A percentile compares a stretch with the other conserved stretches of the same genome.
These are phyloP conservation scores for Crepidotus sp. DNA, from an alignment of 1,284 basidiomycete genomes.

Conservation along the genomic window DNA sequence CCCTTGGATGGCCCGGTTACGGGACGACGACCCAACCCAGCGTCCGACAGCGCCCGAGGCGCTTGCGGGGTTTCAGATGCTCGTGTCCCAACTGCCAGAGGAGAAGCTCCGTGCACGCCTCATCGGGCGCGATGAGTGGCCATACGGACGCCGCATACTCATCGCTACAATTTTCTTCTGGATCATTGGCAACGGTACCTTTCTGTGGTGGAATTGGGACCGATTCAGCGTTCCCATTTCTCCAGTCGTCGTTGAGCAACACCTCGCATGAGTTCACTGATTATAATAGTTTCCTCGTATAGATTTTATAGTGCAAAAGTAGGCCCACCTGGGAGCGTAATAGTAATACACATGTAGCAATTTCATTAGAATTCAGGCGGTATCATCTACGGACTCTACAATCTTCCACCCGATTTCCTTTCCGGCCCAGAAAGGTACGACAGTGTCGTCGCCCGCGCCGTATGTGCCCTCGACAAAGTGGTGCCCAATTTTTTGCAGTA, in stretches of 20 bases:
- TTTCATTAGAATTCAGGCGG: not conserved
- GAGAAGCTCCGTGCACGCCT: slow-evolving; percentile 13
- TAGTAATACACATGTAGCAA: not conserved
- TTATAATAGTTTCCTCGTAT: not conserved
- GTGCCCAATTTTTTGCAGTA: slow-evolving; percentile 25
- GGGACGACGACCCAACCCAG: slow-evolving; percentile 15
- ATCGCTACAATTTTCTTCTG: slow-evolving; percentile 1
- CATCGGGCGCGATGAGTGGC: slow-evolving; percentile 14
- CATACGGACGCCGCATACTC: slow-evolving; percentile 5
- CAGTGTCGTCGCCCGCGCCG: slow-evolving; percentile 42
- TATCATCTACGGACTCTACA: no score
- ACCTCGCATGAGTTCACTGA: not conserved
- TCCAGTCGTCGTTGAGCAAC: not conserved
- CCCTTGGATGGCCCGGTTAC: slow-evolving; percentile 13
- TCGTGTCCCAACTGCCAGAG: slow-evolving; percentile 11
- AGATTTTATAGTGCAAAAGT: not conserved
- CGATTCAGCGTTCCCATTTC: slow-evolving; percentile 1
- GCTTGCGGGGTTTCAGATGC: slow-evolving; percentile 9
- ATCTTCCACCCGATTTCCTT: slow-evolving; percentile 81
- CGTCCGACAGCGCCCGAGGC: slow-evolving; percentile 15
- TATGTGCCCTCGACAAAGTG: slow-evolving; percentile 46
- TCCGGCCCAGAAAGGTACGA: slow-evolving; percentile 92
- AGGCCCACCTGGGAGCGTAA: slow-evolving; percentile 3
- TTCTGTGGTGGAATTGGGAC: slow-evolving; percentile 17
- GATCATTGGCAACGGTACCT: slow-evolving; percentile 8